Percentiles rank a stretch among this genome's conserved stretches.
Conservation (phyloP, 1,139 yeast species). For the Fermentozyma sake region DNA sequence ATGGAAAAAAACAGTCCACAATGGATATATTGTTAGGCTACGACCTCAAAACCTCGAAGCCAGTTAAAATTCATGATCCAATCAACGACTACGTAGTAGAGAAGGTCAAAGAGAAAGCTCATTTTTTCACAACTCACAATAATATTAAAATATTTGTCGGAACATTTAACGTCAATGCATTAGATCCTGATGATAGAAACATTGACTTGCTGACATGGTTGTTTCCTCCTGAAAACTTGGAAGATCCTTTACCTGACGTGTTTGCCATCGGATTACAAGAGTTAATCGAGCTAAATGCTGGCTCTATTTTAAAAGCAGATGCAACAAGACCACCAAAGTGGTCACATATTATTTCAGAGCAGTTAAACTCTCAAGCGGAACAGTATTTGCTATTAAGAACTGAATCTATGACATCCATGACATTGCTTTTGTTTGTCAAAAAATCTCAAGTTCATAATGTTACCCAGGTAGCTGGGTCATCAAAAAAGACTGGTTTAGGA, state of each 20-base stretch:
- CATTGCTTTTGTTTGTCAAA: constrained; percentile 55
- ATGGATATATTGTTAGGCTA: constrained; percentile 85
- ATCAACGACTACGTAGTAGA: constrained; percentile 74
- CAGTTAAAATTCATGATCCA: constrained; percentile 83
- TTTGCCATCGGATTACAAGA: constrained; percentile 91
- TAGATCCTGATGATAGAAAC: constrained; percentile 36
- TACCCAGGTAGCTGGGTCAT: constrained; percentile 72
- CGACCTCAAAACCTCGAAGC: constrained; percentile 58
- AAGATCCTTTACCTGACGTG: constrained; percentile 53
- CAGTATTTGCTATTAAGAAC: constrained; percentile 38
- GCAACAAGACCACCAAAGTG: constrained; percentile 58
- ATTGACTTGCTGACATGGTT: constrained; percentile 74
- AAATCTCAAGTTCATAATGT: constrained; percentile 59
- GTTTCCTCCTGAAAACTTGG: constrained; percentile 61
- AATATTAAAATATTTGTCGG: constrained; percentile 71
- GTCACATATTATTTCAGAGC: constrained; percentile 54
- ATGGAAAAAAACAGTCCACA: constrained; percentile 80
- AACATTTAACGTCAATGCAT: constrained; percentile 85
- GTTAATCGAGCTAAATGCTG: constrained; percentile 84
- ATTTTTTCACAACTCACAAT: constrained; percentile 57
- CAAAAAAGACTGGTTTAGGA: constrained; percentile 84
- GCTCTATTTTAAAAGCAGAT: constrained; percentile 72
- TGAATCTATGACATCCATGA: constrained; percentile 43
- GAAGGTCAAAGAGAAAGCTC: constrained; percentile 46
- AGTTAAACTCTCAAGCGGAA: constrained; percentile 44